These are phyloP conservation scores for Penicillium sp. DNA, from an alignment of 2,329 filamentous ascomycete genomes.

Conservation along the genomic window DNA sequence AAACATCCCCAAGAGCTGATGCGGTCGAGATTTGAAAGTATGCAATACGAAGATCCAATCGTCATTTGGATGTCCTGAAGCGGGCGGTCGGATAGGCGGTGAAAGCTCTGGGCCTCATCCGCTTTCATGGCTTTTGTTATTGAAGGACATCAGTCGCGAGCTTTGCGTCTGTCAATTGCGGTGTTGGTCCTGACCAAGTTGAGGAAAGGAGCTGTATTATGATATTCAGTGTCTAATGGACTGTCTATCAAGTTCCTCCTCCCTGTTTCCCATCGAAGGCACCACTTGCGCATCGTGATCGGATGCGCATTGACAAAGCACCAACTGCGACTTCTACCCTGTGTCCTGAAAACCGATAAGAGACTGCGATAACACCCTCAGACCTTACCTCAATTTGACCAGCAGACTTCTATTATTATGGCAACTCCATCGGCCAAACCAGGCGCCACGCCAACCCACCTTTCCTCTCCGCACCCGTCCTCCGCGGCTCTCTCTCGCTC, in stretches of 20 bases:
- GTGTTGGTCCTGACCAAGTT: slow-evolving; percentile 1
- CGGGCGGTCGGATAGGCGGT: slow-evolving; percentile 19
- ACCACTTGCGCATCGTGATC: neutral
- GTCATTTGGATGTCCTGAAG: slow-evolving; percentile 14
- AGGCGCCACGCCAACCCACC: slow-evolving; percentile 43
- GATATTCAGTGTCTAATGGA: neutral
- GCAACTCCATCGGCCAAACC: slow-evolving; percentile 47
- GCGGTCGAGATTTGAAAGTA: neutral
- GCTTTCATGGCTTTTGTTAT: neutral
- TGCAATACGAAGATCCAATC: slow-evolving; percentile 1
- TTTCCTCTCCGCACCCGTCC: slow-evolving; percentile 45
- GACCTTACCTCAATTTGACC: neutral
- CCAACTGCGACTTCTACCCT: slow-evolving; percentile 2
- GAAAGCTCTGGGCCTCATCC: neutral
- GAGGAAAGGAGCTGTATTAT: slow-evolving; percentile 5
- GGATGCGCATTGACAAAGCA: slow-evolving; percentile 9
- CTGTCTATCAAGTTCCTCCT: neutral
- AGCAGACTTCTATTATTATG: slow-evolving; percentile 29
- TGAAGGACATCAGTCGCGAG: neutral
- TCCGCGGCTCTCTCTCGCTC: slow-evolving; percentile 40
- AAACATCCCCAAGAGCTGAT: slow-evolving; percentile 23
- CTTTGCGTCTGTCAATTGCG: slow-evolving; percentile 6
- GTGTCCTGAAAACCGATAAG: neutral
- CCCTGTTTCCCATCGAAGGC: neutral
- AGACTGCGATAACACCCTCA: neutral